These are phyloP conservation scores for Durio zibethinus DNA, from an alignment of 345 rosid genomes.

Conservation along the genomic window DNA sequence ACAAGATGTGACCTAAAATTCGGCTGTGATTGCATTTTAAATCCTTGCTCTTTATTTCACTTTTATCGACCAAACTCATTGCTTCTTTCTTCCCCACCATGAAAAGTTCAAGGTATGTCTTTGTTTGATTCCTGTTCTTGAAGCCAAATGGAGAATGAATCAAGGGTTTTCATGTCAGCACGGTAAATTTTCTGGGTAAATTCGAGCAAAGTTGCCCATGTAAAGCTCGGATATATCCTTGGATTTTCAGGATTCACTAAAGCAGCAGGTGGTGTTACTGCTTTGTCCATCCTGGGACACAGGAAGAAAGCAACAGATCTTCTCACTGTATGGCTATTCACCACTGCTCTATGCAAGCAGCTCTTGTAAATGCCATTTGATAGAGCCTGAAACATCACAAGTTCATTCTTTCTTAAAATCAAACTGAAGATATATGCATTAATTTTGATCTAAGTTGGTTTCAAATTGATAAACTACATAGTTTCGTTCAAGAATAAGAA, in stretches of 20 bases:
- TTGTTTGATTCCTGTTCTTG: background rate
- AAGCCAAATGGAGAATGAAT: constrained; percentile 46
- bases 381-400: constrained; percentile 37
- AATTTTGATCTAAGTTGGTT: too few species aligned
- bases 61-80: background rate
- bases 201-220: constrained; percentile 46
- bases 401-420: background rate
- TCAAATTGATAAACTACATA: too few species aligned
- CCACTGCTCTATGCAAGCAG: constrained; percentile 65
- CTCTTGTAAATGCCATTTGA: constrained; percentile 60
- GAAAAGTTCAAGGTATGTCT: background rate
- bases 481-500: too few species aligned
- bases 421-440: background rate
- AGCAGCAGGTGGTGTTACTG: constrained; percentile 39
- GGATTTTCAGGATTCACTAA: constrained; percentile 29
- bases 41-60: background rate
- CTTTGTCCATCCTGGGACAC: constrained; percentile 43
- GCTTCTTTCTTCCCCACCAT: background rate
- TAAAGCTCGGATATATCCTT: constrained; percentile 54
- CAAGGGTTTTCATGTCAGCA: constrained; percentile 50
- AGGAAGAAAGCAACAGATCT: constrained; percentile 61
- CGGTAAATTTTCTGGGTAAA: constrained; percentile 56
- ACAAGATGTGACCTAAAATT: too few species aligned
- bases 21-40: too few species aligned
- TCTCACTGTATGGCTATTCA: constrained; percentile 41